These are phyloP conservation scores for Sclerotinia glacialis DNA, from an alignment of 2,329 filamentous ascomycete species.

Conservation along the genomic window DNA sequence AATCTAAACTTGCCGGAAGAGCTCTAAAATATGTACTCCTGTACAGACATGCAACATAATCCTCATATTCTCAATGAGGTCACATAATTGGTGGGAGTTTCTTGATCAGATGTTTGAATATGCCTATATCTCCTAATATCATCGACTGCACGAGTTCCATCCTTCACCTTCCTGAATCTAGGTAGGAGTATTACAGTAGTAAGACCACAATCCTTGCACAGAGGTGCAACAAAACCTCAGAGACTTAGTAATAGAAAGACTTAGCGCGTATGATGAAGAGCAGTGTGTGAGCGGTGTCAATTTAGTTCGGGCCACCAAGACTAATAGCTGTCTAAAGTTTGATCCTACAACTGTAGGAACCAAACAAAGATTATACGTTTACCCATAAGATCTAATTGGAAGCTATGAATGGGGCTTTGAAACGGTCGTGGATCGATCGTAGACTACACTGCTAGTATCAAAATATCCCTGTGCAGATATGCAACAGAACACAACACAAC, in stretches of 20 bases:
- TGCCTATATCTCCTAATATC: no score
- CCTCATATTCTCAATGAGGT: neutral
- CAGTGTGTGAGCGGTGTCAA: neutral
- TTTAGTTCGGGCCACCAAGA: neutral
- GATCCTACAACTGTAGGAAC: no score
- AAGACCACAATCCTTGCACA: no score
- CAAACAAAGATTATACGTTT: neutral
- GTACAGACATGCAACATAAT: neutral
- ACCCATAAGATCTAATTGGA: neutral
- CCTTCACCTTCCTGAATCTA: no score
- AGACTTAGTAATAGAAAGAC: neutral
- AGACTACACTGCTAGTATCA: neutral
- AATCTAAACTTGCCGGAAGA: neutral
- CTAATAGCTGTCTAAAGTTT: neutral
- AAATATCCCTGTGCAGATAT: neutral
- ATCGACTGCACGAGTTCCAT: no score
- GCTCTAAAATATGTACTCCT: neutral
- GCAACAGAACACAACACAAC: slow-evolving; percentile 3
- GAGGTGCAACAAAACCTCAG: no score
- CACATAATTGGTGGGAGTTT: no score
- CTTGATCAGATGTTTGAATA: no score
- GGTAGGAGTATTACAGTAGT: no score
- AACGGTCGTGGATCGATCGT: neutral
- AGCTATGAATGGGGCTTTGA: no score
- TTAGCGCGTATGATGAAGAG: neutral